phyloP scores from a whole-genome alignment of 805 yeast species.

The Candida broadrunensis region DNA sequence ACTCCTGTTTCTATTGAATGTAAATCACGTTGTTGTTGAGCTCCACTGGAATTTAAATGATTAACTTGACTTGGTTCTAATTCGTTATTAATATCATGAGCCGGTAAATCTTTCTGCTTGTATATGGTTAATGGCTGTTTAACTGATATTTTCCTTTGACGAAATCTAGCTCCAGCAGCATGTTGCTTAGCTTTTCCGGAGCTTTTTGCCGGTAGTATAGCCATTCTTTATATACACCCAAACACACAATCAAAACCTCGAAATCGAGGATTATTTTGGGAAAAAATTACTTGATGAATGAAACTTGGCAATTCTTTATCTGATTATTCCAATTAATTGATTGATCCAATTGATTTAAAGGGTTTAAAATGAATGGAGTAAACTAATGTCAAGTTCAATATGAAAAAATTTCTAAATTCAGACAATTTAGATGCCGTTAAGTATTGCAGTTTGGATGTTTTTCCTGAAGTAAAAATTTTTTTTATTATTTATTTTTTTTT shows the following conservation, averaged over 20 bases:
- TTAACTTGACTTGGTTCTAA: slow-evolving; percentile 42
- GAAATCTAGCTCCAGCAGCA: slow-evolving; percentile 67
- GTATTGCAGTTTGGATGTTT: slow-evolving; percentile 25
- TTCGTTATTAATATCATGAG: slow-evolving; percentile 50
- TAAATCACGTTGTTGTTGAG: slow-evolving; percentile 78
- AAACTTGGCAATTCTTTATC: not conserved
- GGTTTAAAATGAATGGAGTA: not conserved
- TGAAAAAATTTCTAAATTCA: not conserved
- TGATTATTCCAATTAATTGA: not conserved
- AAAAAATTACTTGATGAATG: no score
- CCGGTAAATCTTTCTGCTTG: slow-evolving; percentile 77
- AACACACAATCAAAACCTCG: no score
- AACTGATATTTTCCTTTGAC: slow-evolving; percentile 92
- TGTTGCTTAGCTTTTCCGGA: slow-evolving; percentile 19
- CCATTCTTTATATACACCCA: no score
- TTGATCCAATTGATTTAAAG: not conserved
- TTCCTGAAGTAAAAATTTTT: not conserved
- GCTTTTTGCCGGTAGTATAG: slow-evolving; percentile 37
- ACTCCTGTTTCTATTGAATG: slow-evolving; percentile 96
- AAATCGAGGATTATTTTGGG: not conserved
- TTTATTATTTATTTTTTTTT: no score
- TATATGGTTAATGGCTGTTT: slow-evolving; percentile 80
- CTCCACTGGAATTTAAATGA: slow-evolving; percentile 33
- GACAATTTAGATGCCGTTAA: slow-evolving; percentile 4
- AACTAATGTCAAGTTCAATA: not conserved